phyloP scores from a whole-genome alignment of 805 yeast species.

The Lipomyces kockii region DNA sequence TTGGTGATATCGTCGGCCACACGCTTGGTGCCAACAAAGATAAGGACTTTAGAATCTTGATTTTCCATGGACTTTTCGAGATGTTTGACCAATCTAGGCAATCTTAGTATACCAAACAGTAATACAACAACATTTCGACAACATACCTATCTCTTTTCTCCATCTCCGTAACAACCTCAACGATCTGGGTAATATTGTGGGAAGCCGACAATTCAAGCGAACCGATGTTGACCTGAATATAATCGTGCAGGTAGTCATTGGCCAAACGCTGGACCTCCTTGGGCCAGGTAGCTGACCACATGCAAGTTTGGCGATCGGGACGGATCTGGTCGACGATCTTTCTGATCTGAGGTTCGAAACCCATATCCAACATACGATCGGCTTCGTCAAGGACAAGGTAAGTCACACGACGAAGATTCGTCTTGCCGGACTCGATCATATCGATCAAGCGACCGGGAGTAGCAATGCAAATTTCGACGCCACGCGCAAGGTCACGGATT shows the following conservation, averaged over 20 bases:
- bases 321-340: conserved; percentile 93
- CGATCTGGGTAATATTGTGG: conserved; percentile 87
- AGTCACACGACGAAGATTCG: conserved; percentile 94
- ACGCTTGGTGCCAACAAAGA: conserved; percentile 97
- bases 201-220: conserved; percentile 92
- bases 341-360: conserved; percentile 99
- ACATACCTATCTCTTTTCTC: conserved; percentile 85
- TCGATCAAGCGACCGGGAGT: conserved; percentile 99
- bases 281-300: conserved; percentile 99
- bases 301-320: conserved; percentile 98
- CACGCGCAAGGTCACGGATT: conserved; percentile 92
- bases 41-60: conserved; percentile 72
- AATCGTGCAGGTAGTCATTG: conserved; percentile 86
- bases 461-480: conserved; percentile 94
- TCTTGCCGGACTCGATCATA: conserved; percentile 93
- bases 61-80: conserved; percentile 75
- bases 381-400: conserved; percentile 98
- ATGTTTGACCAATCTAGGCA: conserved; percentile 63
- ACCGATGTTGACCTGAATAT: conserved; percentile 96
- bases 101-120: not conserved
- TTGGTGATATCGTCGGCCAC: conserved; percentile 94
- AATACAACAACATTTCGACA: not conserved
- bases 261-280: conserved; percentile 94
- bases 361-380: conserved; percentile 99
- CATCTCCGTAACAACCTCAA: conserved; percentile 87